Evolutionary conservation across 768 basidiomycete genomes (phyloP).

Genomic region (Tylopilus rubrobrunneus): DNA sequence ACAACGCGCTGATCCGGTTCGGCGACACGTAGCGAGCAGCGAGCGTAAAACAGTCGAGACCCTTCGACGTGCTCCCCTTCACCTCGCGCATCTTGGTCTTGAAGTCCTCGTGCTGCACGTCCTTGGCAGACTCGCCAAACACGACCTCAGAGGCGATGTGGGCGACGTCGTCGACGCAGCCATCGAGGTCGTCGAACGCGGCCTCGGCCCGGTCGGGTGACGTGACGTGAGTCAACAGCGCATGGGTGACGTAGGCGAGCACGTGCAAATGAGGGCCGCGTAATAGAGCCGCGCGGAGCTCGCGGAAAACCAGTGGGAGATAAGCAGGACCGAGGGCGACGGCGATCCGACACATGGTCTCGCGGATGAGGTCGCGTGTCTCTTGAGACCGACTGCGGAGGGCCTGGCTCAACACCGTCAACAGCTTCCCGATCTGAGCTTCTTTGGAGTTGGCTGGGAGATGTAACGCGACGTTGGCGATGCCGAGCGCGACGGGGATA

Average conservation of each 20-base stretch:
- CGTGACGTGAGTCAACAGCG: constrained; percentile 78
- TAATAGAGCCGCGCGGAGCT: constrained; percentile 77
- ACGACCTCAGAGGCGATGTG: constrained; percentile 85
- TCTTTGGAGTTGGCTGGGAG: constrained; percentile 64
- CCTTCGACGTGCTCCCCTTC: constrained; percentile 73
- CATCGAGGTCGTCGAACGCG: constrained; percentile 63
- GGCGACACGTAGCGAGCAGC: constrained; percentile 79
- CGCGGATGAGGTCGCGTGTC: constrained; percentile 80
- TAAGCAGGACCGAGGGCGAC: constrained; percentile 68
- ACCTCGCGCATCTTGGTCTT: constrained; percentile 95
- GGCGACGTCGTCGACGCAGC: constrained; percentile 73
- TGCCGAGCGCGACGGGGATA: constrained; percentile 84
- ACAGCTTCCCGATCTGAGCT: constrained; percentile 65
- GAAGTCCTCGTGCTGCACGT: constrained; percentile 85
- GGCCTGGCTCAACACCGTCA: constrained; percentile 85
- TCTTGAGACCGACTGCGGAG: constrained; percentile 94
- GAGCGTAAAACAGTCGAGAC: constrained; percentile 81
- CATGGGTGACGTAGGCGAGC: constrained; percentile 79
- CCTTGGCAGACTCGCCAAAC: constrained; percentile 91
- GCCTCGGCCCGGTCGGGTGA: constrained; percentile 47
- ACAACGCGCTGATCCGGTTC: constrained; percentile 64
- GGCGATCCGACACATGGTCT: constrained; percentile 78
- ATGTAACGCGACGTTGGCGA: constrained; percentile 77
- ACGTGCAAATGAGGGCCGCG: constrained; percentile 96
- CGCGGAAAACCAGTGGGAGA: constrained; percentile 69